Base-by-base conservation (phyloP, 1,284 basidiomycete genomes). In the Termitomyces sp. region DNA sequence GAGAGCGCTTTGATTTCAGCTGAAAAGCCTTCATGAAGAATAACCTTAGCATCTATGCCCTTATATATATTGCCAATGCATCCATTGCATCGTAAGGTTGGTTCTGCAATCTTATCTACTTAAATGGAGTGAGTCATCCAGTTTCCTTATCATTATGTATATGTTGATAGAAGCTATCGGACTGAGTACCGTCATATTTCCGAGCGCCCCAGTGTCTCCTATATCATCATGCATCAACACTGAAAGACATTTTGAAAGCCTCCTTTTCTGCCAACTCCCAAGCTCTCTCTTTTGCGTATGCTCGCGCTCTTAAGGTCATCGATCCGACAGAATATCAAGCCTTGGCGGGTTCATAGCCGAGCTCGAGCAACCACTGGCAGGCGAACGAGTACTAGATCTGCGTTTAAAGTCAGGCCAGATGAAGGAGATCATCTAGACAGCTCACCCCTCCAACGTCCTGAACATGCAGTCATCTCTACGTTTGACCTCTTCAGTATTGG, bases 401-500 rank as follows among this genome's bases (percentile, higher is more conserved):
- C 53, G 24, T 33, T 54, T n/a, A 54, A 55, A 28, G 40, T 40
- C 14, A 37, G 50, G 34, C 44, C 52, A 26, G 48, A 48, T 21
- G 49, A 56, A 26, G 48, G 45, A 30, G 49, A 56, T 13, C 50
- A 48, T 26, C n/a, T 44, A 10, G 38, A 53, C 19, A 57, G 47
- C 14, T 37, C 49, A 18, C 57, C 61, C 35, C 66, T 60, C 19
- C 65, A 65, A 31, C 60, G 59, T 26, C 74, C 81, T n/a, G 88
- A 93, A 53, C 93, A 97, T 74, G 94, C 93, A 0, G 94, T 97
- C 57, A 95, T 97, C 50, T 91, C 88, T 0, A 85, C 92, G 0
- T 95, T 94, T 61, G 95, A 97, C 70, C 73, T 98, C 44, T 97
- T 97, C 74, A 93, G 89, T 56, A 91, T 97, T 57, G 95, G 95